These are phyloP conservation scores for Naganishia vishniacii DNA, from an alignment of 768 basidiomycete species.

Conservation along the genomic window DNA sequence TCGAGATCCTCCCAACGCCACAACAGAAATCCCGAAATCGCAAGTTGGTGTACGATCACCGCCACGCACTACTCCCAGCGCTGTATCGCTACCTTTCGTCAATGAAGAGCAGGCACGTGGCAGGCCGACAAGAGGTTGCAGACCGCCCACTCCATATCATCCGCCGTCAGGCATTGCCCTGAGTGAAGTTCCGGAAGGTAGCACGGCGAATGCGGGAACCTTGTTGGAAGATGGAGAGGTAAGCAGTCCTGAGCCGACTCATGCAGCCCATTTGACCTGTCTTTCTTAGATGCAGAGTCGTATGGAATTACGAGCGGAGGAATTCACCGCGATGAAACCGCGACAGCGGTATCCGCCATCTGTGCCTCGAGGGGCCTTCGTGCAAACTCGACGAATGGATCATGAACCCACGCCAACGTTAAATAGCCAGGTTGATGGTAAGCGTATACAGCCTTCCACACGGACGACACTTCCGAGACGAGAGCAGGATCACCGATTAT, in stretches of 20 bases:
- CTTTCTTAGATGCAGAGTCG: not conserved
- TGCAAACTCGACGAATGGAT: not conserved
- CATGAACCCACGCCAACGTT: no score
- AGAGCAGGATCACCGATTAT: no score
- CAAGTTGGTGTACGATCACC: not conserved
- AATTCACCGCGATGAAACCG: not conserved
- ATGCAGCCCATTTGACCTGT: not conserved
- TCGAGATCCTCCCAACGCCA: no score
- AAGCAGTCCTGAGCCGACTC: not conserved
- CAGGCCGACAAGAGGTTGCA: not conserved
- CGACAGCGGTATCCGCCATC: conserved; percentile 7
- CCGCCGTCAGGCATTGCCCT: not conserved
- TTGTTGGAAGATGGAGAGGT: not conserved
- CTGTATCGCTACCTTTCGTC: not conserved
- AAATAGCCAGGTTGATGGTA: no score
- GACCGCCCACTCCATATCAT: conserved; percentile 11
- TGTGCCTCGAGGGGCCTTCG: not conserved
- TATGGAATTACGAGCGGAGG: not conserved
- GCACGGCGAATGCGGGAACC: not conserved
- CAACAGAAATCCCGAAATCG: no score
- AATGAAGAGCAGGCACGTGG: no score
- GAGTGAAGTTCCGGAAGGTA: not conserved
- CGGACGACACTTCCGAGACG: no score
- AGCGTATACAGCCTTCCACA: no score
- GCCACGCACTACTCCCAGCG: not conserved